Base-by-base conservation (phyloP, 148 eudicot species). In the Camellia granthamiana region DNA sequence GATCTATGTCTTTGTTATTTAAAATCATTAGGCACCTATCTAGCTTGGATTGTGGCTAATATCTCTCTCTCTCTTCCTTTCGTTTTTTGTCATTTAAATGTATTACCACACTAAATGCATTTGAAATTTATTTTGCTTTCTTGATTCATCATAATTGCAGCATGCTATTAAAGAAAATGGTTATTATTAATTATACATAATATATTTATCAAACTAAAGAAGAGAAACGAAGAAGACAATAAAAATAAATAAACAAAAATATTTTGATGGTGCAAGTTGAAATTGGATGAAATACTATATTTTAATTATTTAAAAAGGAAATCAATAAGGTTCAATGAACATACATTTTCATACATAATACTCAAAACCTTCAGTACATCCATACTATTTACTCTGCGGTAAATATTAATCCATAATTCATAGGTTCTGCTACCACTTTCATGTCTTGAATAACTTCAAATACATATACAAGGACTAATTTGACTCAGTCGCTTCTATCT, bases 401-500 rank as follows among this genome's bases (percentile, higher is more conserved):
- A 67, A 67, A 41, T 75, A 18, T 30, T n/a, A 42, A 16, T 19
- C 42, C 68, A n/a, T 6, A 7, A 4, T 4, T 47, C 51, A 47
- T 47, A 5, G 6, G 10, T 5, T n/a, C 21, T 49, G 38, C n/a
- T 46, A 13, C 77, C 61, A 74, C 55, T 74, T 11, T 14, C 41
- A 41, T 4, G 23, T 30, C 62, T 55, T 74, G 21, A 47, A 55
- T 38, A 12, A 41, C 43, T 52, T 55, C 41, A 72, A 3, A 72
- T 51, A 47, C 23, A 7, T 49, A 49, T 19, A 55, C 63, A 21
- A 14, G 5, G n/a, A 7, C 3, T 15, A 30, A 21, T 52, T 51
- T 44, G 14, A 41, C 30, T 16, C 21, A 4, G 14, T 43, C 65
- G 75, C 54, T 69, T 69, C 87, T 92, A 96, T 81, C 99, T 90